These are phyloP conservation scores for Periconia sp. DNA, from an alignment of 2,329 filamentous ascomycete genomes.

Conservation along the genomic window DNA sequence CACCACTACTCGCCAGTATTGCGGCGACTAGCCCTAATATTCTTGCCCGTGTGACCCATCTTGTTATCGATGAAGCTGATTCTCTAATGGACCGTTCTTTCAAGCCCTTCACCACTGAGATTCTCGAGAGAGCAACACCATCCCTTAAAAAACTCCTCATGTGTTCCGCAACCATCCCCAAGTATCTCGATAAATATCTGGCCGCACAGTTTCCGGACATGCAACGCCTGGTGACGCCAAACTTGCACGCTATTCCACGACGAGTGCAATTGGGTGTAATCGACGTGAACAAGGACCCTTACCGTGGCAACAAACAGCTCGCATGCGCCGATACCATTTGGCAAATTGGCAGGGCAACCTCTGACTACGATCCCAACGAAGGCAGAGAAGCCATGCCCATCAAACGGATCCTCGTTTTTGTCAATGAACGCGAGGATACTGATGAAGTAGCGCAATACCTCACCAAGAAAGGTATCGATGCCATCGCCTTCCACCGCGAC, in stretches of 20 bases:
- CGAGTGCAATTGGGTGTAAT: conserved; percentile 92
- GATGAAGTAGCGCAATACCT: conserved; percentile 80
- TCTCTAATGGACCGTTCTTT: conserved; percentile 94
- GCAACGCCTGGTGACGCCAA: conserved; percentile 85
- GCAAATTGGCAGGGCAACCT: conserved; percentile 79
- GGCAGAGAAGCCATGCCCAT: conserved; percentile 63
- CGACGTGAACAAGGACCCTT: conserved; percentile 89
- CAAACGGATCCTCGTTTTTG: conserved; percentile 90
- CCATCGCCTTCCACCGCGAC: conserved; percentile 81
- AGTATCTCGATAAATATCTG: conserved; percentile 84
- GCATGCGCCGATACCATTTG: conserved; percentile 95
- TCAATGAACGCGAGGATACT: conserved; percentile 92
- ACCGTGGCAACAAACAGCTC: conserved; percentile 87
- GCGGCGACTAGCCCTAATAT: conserved; percentile 89
- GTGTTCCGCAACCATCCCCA: conserved; percentile 94
- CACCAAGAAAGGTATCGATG: conserved; percentile 81
- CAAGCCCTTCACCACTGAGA: conserved; percentile 74
- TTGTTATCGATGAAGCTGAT: conserved; percentile 94
- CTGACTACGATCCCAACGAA: conserved; percentile 39
- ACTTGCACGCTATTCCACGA: conserved; percentile 92
- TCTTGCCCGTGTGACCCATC: conserved; percentile 83
- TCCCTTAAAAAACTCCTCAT: conserved; percentile 85
- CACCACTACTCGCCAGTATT: conserved; percentile 85
- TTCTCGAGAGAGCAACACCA: conserved; percentile 79
- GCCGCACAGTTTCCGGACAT: conserved; percentile 80